A percentile compares a stretch with the other conserved stretches of the same genome.
phyloP scores from a whole-genome alignment of 2,329 filamentous ascomycete genomes.

The Alternaria sp. region DNA sequence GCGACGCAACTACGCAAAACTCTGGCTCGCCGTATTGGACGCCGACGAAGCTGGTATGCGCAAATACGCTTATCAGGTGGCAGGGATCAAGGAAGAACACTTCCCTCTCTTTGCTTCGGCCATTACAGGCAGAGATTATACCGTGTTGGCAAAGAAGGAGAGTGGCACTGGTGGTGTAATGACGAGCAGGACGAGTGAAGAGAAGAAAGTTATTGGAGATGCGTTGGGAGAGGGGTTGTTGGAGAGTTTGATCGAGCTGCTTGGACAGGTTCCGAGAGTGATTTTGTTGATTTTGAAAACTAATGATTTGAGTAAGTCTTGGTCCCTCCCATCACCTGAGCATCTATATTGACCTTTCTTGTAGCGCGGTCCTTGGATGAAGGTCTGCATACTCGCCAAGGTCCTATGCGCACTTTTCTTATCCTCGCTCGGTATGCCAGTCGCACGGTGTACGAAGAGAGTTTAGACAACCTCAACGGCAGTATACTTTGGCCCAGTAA shows the following conservation, averaged over 20 bases:
- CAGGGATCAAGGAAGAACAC: constrained; percentile 85
- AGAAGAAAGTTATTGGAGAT: constrained; percentile 86
- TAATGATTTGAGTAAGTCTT: constrained; percentile 81
- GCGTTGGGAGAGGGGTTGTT: constrained; percentile 89
- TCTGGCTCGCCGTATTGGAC: constrained; percentile 96
- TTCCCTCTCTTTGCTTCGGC: constrained; percentile 96
- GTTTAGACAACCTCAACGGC: constrained; percentile 61
- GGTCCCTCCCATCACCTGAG: background rate
- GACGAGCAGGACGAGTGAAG: constrained; percentile 70
- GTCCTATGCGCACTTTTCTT: constrained; percentile 69
- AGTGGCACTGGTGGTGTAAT: constrained; percentile 53
- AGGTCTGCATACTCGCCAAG: constrained; percentile 77
- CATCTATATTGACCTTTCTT: constrained; percentile 18
- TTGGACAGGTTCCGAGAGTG: constrained; percentile 88
- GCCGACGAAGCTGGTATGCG: constrained; percentile 87
- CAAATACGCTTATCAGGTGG: constrained; percentile 86
- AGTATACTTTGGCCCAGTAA: constrained; percentile 64
- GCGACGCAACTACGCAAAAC: constrained; percentile 89
- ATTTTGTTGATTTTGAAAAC: constrained; percentile 97
- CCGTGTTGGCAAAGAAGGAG: constrained; percentile 69
- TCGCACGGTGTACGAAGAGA: constrained; percentile 68
- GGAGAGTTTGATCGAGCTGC: constrained; percentile 84
- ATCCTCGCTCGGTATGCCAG: constrained; percentile 72
- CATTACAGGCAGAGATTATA: constrained; percentile 93
- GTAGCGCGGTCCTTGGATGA: constrained; percentile 87